A percentile compares a stretch with the other conserved stretches of the same genome.
These are phyloP conservation scores for Kalmusia sp. DNA, from an alignment of 2,329 filamentous ascomycete species.

Conservation along the genomic window DNA sequence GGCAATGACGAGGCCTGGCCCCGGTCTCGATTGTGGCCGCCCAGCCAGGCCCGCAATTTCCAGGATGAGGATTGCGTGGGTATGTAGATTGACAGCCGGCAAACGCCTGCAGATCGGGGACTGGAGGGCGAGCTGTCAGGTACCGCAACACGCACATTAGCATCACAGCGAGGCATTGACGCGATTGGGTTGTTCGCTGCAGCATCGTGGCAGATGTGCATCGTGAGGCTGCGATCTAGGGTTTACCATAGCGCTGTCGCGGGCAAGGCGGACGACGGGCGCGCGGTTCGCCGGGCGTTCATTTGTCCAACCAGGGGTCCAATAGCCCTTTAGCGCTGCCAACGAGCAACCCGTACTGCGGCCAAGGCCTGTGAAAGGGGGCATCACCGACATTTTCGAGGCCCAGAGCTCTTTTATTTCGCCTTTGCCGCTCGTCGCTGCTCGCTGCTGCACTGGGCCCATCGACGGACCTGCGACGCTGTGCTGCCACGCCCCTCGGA, in stretches of 20 bases:
- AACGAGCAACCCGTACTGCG: constrained; percentile 22
- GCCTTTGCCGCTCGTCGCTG: constrained; percentile 1
- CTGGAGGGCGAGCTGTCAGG: background rate
- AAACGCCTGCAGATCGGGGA: background rate
- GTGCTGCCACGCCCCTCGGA: constrained; percentile 22
- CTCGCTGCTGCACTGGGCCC: constrained; percentile 12
- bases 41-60: constrained; percentile 10
- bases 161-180: background rate
- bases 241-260: background rate
- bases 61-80: constrained; percentile 6
- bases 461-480: constrained; percentile 32
- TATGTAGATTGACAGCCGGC: background rate
- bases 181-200: background rate
- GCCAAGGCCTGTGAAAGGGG: constrained; percentile 36
- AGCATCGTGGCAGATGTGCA: background rate
- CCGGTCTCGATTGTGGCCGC: constrained; percentile 6
- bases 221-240: constrained; percentile 4
- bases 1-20: constrained; percentile 1
- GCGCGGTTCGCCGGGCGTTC: background rate
- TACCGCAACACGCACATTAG: background rate
- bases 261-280: background rate
- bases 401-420: constrained; percentile 7
- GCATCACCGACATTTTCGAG: constrained; percentile 32
- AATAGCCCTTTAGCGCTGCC: constrained; percentile 24
- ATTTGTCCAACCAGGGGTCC: constrained; percentile 10